Evolutionary conservation across 306 rosid species (phyloP), one percentile per base, ranked within the genome.

Genomic region (Trifolium dubium): DNA sequence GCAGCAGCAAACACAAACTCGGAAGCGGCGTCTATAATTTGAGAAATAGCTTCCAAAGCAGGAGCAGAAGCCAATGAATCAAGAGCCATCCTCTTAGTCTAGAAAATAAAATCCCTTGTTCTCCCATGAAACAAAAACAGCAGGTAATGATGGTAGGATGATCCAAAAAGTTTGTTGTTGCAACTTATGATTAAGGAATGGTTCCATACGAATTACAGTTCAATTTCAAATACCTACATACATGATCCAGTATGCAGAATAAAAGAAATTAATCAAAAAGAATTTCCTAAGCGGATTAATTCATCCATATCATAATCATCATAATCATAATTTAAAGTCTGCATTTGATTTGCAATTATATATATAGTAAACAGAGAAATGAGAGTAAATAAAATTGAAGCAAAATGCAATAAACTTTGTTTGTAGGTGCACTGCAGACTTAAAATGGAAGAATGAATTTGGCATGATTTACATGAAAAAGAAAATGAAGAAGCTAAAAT

Each of bases 41-140:
- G 88, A 68, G 91, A 81, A 83, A 88, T 76, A 19, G 54, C 63
- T 62, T 82, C 87, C 40, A 80, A 4, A 39, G 80, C 54, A 47
- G 93, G 80, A 85, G 69, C 81, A 29, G 86, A 59, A 61, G 83
- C 46, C 18, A 79, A 58, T 46, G 35, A 1, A 15, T 92, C 92
- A 37, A 50, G 15, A 49, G 67, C 79, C 86, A 86, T 83, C 85
- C 80, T 0, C 74, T 15, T 77, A 79, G 61, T 69, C 75, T 76
- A 78, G 40, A 64, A 77, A 81, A 79, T 32, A 30, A 71, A 62
- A 72, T 64, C 47, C 66, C 59, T 67, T 63, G 58, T 71, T 76
- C 72, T 76, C 81, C 87, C 86, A 80, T 81, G 80, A 64, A 67
- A 76, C 53, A 53, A 51, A 41, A 62, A 66, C 44, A 63, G 65